Evolutionary conservation across 192 early-diverging fungal genomes (phyloP).

Genomic region (Backusella mclennaniae): DNA sequence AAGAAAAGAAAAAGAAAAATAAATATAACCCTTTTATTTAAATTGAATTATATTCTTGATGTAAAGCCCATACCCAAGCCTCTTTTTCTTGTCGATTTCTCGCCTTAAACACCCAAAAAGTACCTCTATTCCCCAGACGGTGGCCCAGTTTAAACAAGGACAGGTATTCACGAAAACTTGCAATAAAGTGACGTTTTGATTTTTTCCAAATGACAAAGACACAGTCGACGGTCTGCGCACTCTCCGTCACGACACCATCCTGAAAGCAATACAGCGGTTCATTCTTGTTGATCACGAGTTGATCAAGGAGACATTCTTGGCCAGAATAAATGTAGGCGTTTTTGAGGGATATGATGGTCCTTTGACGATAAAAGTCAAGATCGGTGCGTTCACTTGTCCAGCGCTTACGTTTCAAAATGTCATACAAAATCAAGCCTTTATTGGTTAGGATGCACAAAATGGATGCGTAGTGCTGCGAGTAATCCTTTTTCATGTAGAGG

Average conservation of each 20-base stretch:
- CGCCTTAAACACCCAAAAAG: conserved; percentile 11
- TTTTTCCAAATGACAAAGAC: conserved; percentile 12
- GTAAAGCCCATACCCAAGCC: conserved; percentile 14
- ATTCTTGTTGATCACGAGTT: not conserved
- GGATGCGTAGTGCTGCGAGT: not conserved
- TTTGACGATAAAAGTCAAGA: not conserved
- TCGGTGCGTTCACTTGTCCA: conserved; percentile 1
- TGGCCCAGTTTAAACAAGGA: not conserved
- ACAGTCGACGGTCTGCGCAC: not conserved
- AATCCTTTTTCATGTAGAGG: not conserved
- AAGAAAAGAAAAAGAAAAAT: not conserved
- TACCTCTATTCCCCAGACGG: not conserved
- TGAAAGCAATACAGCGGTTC: not conserved
- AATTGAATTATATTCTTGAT: not conserved
- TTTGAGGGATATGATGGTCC: not conserved
- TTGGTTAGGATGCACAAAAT: not conserved
- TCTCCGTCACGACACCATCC: not conserved
- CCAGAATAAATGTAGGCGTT: conserved; percentile 6
- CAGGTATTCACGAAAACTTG: not conserved
- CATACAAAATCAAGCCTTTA: not conserved
- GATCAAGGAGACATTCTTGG: not conserved
- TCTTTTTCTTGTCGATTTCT: conserved; percentile 12
- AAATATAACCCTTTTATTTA: not conserved
- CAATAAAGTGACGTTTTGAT: not conserved
- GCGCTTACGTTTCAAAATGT: not conserved